phyloP scores from a whole-genome alignment of 2,329 filamentous ascomycete genomes.

The Cercospora sp. region DNA sequence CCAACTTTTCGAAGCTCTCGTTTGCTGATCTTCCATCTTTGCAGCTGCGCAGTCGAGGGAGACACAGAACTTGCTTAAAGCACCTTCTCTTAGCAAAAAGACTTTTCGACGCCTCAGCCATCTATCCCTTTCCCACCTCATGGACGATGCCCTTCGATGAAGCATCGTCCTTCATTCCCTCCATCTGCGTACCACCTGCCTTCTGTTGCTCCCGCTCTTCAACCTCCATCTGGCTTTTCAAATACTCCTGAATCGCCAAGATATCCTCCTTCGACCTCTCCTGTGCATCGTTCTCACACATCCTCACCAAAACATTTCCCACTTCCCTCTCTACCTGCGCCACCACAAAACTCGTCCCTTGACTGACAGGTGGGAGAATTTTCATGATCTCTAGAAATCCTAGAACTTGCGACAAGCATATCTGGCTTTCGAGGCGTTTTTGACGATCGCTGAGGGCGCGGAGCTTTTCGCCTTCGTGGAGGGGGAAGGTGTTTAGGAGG shows the following conservation, averaged over 20 bases:
- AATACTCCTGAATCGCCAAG: background rate
- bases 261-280: background rate
- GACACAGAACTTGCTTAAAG: too few species aligned
- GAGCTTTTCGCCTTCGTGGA: background rate
- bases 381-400: background rate
- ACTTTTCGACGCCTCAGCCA: background rate
- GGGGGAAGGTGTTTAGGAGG: background rate
- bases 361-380: background rate
- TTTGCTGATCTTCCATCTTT: too few species aligned
- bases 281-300: conserved; percentile 6
- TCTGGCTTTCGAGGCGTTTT: background rate
- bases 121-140: background rate
- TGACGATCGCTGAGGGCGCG: background rate
- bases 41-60: too few species aligned
- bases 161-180: background rate
- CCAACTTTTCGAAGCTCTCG: background rate
- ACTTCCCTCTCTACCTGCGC: background rate
- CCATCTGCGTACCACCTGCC: background rate
- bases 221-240: background rate
- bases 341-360: background rate
- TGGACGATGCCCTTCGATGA: background rate
- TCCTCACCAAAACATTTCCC: background rate
- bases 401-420: background rate
- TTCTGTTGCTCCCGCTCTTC: background rate
- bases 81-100: background rate